These are phyloP conservation scores for Fomitopsis serialis DNA, from an alignment of 768 basidiomycete genomes.

Conservation along the genomic window DNA sequence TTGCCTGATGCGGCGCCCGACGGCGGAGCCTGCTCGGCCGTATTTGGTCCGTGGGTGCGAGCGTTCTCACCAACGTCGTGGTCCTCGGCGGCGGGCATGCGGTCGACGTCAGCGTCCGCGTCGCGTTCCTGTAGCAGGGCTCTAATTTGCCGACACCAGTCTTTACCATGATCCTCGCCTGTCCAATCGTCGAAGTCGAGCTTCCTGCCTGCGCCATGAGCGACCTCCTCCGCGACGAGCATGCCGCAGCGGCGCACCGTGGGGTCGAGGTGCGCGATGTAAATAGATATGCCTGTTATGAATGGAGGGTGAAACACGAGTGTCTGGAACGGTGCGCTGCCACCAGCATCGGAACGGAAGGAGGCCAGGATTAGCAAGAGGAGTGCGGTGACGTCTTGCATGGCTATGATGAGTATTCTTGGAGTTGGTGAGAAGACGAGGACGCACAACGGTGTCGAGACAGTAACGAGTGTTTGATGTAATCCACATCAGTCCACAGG, in stretches of 20 bases:
- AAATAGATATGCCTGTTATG: slow-evolving; percentile 62
- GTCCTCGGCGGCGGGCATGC: slow-evolving; percentile 9
- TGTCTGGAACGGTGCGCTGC: slow-evolving; percentile 22
- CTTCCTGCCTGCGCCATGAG: slow-evolving; percentile 53
- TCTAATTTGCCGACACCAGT: slow-evolving; percentile 62
- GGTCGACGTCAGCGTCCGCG: slow-evolving; percentile 33
- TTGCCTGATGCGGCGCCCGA: background rate
- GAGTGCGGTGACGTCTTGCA: slow-evolving; percentile 67
- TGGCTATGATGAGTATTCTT: background rate
- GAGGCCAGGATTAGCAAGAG: slow-evolving; percentile 63
- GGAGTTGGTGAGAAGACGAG: background rate
- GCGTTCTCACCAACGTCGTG: slow-evolving; percentile 7
- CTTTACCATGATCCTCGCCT: slow-evolving; percentile 58
- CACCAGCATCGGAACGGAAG: slow-evolving; percentile 36
- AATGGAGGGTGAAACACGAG: slow-evolving; percentile 55
- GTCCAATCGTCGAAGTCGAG: slow-evolving; percentile 85
- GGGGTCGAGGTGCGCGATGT: slow-evolving; percentile 73
- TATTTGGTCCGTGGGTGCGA: background rate
- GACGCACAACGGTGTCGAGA: slow-evolving; percentile 70
- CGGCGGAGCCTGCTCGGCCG: background rate
- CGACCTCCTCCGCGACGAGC: slow-evolving; percentile 82
- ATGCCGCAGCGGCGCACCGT: slow-evolving; percentile 85
- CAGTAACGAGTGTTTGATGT: slow-evolving; percentile 75
- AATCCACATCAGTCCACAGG: slow-evolving; percentile 71
- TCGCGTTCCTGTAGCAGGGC: slow-evolving; percentile 46